Conservation (phyloP, 2,329 filamentous ascomycete genomes). For the Trichoderma pleuroti region DNA sequence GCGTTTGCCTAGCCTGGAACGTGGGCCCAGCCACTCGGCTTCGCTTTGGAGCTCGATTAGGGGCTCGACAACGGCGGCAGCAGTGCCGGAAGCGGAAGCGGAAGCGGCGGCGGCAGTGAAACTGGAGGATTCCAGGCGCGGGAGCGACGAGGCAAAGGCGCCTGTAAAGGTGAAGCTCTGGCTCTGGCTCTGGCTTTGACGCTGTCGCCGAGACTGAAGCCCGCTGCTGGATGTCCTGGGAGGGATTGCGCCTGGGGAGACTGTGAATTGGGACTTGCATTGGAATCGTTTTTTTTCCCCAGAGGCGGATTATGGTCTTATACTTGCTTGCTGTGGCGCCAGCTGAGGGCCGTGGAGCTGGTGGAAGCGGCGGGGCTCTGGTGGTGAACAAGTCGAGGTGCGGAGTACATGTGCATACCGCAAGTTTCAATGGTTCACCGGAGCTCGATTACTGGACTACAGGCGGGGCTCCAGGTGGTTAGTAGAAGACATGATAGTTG, state of each 20-base stretch:
- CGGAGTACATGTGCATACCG: not conserved
- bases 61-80: conserved; percentile 41
- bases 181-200: conserved; percentile 25
- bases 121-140: conserved; percentile 14
- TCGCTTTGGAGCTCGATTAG: conserved; percentile 47
- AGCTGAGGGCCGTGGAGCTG: not conserved
- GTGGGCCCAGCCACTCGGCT: conserved; percentile 52
- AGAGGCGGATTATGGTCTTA: not conserved
- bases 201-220: conserved; percentile 27
- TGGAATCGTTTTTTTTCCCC: not conserved
- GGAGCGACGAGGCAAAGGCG: conserved; percentile 21
- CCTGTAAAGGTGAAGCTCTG: conserved; percentile 12
- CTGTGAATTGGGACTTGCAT: not conserved
- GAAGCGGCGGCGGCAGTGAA: too few species aligned
- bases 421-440: not conserved
- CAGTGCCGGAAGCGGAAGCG: conserved; percentile 16
- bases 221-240: conserved; percentile 62
- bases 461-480: not conserved
- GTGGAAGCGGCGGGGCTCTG: not conserved
- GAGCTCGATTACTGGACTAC: not conserved
- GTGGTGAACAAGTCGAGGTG: not conserved
- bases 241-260: conserved; percentile 62
- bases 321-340: not conserved
- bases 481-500: not conserved
- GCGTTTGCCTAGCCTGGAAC: conserved; percentile 23